Conservation (phyloP, 306 rosid genomes). For the Echinosophora koreensis region DNA sequence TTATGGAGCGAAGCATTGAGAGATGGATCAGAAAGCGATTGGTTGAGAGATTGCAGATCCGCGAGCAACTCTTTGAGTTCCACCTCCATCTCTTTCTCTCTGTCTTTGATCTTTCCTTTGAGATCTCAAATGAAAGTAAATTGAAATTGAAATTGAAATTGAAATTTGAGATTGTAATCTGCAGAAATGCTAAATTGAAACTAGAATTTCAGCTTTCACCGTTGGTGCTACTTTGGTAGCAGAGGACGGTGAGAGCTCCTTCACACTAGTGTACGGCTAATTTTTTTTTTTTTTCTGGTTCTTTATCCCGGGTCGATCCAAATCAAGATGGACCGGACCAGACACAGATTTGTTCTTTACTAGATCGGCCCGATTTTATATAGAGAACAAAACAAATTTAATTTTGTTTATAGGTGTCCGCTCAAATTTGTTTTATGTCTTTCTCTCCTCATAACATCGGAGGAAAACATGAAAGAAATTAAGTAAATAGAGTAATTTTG, state of each 20-base stretch:
- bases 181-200: background rate
- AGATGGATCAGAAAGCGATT: conserved; percentile 75
- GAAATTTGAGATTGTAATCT: background rate
- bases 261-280: background rate
- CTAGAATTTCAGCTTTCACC: background rate
- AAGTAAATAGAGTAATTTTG: too few species aligned
- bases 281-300: too few species aligned
- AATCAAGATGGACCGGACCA: too few species aligned
- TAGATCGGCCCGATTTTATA: too few species aligned
- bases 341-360: too few species aligned
- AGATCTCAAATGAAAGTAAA: conserved; percentile 7
- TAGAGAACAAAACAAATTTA: too few species aligned
- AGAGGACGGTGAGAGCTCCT: too few species aligned
- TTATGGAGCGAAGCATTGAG: conserved; percentile 60
- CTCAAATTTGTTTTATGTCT: too few species aligned
- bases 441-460: too few species aligned
- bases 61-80: conserved; percentile 67
- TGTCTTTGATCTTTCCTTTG: background rate
- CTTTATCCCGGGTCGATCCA: background rate
- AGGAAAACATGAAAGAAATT: too few species aligned
- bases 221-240: background rate
- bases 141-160: background rate
- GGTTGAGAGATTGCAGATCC: conserved; percentile 83
- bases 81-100: conserved; percentile 62
- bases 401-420: too few species aligned